Base-by-base conservation (phyloP, 2,329 filamentous ascomycete genomes). In the Aspergillus caelatus region DNA sequence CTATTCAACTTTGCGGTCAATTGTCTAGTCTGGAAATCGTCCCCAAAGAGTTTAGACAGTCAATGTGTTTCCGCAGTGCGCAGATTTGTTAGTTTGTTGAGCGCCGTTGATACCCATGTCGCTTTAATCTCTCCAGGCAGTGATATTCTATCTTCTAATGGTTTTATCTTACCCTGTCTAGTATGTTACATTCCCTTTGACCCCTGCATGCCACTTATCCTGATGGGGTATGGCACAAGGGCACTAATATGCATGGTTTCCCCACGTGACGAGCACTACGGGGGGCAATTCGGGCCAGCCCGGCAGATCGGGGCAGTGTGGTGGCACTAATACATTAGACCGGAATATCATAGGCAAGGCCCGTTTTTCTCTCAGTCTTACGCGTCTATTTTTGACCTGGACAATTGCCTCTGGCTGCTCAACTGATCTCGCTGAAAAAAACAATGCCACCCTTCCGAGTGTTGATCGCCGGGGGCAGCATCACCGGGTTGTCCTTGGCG, bases 401-500 rank as follows among this genome's bases (percentile, higher is more conserved):
- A n/a, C 7, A 14, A n/a, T n/a, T 19, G 8, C 16, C 39, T 41
- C 16, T n/a, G 16, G n/a, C 16, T 2, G 3, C 26, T 26, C 4
- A 26, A 36, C 3, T 9, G 16, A 41, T 6, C 7, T n/a, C 7
- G 6, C 36, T 3, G 16, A 41, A 16, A n/a, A n/a, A 41, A 10
- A n/a, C n/a, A n/a, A 41, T 41, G 39, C 1, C 39, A 8, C 19
- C 39, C 39, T 52, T 52, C 19, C 21, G 28, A 32, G 48, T 52
- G 11, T 10, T 52, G 11, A 52, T 52, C 28, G 48, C 3, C 7
- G 48, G 48, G 19, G 48, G 48, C 21, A 26, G 21, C 48, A n/a
- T 52, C 28, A 26, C 48, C 4, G 64, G 64, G 11, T 65, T 73
- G 8, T 58, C 68, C 14, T 58, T 71, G 28, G 70, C 71, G 7